Evolutionary conservation across 169 alveolate species (phyloP).

Genomic region (Babesia sp.): DNA sequence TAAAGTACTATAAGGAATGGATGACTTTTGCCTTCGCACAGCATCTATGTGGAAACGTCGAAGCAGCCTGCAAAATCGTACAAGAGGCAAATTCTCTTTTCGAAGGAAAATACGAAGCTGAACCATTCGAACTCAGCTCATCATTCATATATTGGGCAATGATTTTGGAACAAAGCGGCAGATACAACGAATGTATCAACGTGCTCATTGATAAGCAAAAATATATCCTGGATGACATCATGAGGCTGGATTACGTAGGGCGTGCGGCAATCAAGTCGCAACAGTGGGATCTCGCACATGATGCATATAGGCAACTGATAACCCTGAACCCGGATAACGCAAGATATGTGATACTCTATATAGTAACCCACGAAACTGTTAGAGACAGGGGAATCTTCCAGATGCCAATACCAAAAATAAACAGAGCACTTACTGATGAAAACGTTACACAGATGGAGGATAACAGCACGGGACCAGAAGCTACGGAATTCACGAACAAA

Average conservation of each 20-base stretch:
- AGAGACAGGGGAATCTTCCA: constrained; percentile 18
- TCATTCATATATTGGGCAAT: constrained; percentile 44
- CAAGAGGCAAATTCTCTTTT: constrained; percentile 32
- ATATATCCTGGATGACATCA: constrained; percentile 20
- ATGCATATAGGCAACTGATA: constrained; percentile 18
- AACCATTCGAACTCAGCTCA: constrained; percentile 44
- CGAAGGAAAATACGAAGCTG: constrained; percentile 16
- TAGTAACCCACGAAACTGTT: constrained; percentile 29
- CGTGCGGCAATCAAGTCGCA: constrained; percentile 6
- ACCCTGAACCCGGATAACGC: constrained; percentile 39
- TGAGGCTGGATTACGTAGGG: constrained; percentile 10
- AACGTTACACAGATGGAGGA: not conserved
- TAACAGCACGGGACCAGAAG: not conserved
- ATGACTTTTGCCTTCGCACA: constrained; percentile 50
- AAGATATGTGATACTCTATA: constrained; percentile 17
- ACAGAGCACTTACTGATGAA: not conserved
- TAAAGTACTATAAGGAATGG: constrained; percentile 47
- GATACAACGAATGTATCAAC: constrained; percentile 29
- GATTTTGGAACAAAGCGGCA: constrained; percentile 30
- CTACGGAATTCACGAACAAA: not conserved
- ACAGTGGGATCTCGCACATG: constrained; percentile 18
- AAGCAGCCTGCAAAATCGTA: constrained; percentile 6
- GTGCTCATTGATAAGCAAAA: constrained; percentile 4
- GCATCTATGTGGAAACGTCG: constrained; percentile 42
- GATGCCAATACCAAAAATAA: not conserved